A percentile compares a stretch with the other conserved stretches of the same genome.
These are phyloP conservation scores for Calocybe cyanea DNA, from an alignment of 768 basidiomycete species.

Conservation along the genomic window DNA sequence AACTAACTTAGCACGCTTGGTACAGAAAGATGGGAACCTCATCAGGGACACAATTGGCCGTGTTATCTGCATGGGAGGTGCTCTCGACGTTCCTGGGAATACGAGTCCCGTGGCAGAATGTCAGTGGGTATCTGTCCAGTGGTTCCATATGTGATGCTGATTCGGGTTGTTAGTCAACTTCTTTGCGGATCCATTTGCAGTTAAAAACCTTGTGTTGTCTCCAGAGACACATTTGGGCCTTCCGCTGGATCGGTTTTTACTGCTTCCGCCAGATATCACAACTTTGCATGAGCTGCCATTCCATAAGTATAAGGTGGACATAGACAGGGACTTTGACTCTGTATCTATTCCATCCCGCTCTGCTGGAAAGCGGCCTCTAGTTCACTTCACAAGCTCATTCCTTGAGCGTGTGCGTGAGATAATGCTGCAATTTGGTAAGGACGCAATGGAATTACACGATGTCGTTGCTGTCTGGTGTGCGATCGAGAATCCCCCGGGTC, in stretches of 20 bases:
- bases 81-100: slow-evolving; percentile 89
- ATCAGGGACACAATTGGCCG: slow-evolving; percentile 61
- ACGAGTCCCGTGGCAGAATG: slow-evolving; percentile 81
- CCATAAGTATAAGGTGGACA: slow-evolving; percentile 45
- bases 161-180: slow-evolving; percentile 58
- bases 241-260: slow-evolving; percentile 62
- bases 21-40: slow-evolving; percentile 49
- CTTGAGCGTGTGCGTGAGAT: slow-evolving; percentile 69
- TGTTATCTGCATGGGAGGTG: slow-evolving; percentile 92
- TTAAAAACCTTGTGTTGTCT: slow-evolving; percentile 59
- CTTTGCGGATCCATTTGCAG: slow-evolving; percentile 86
- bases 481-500: slow-evolving; percentile 59
- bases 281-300: slow-evolving; percentile 78
- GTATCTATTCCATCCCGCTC: slow-evolving; percentile 43
- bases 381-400: slow-evolving; percentile 79
- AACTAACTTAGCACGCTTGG: slow-evolving; percentile 72
- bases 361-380: slow-evolving; percentile 51
- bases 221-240: slow-evolving; percentile 35
- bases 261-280: slow-evolving; percentile 81
- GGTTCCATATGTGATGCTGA: slow-evolving; percentile 2
- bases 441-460: slow-evolving; percentile 89
- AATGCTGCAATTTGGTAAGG: slow-evolving; percentile 78
- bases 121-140: slow-evolving; percentile 30
- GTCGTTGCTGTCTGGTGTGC: slow-evolving; percentile 89
- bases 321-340: slow-evolving; percentile 62